Percentiles rank a stretch among this genome's conserved stretches.
These are phyloP conservation scores for Neurospora hispaniola DNA, from an alignment of 495 filamentous ascomycete genomes.

Conservation along the genomic window DNA sequence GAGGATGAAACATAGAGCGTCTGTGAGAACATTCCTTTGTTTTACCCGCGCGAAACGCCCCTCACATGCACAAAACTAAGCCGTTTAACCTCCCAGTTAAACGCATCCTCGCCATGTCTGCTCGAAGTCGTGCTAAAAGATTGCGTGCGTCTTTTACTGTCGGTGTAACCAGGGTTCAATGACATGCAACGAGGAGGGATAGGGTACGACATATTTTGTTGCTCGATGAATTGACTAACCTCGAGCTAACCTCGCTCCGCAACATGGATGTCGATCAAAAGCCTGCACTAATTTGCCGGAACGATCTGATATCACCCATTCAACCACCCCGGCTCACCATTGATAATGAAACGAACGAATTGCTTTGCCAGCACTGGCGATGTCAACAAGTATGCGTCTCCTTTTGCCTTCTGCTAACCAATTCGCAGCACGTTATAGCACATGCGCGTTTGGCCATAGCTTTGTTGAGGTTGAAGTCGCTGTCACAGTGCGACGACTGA, in stretches of 20 bases:
- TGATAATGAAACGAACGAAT: background rate
- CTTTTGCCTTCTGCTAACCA: background rate
- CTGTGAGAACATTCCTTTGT: background rate
- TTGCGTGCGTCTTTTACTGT: background rate
- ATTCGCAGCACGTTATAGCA: background rate
- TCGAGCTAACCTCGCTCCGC: background rate
- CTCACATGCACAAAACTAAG: background rate
- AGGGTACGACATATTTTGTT: background rate
- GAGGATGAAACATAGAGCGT: background rate
- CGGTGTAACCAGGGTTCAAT: background rate
- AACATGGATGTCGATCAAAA: background rate
- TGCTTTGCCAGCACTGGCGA: background rate
- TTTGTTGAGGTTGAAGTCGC: background rate
- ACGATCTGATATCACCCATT: background rate
- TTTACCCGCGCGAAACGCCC: background rate
- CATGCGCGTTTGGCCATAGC: background rate
- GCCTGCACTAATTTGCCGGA: background rate
- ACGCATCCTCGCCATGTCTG: background rate
- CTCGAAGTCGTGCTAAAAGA: slow-evolving; percentile 1
- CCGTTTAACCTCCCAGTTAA: background rate
- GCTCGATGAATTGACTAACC: background rate
- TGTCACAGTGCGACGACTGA: background rate
- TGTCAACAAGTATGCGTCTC: background rate
- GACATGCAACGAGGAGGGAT: background rate
- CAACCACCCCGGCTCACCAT: background rate